These are phyloP conservation scores for Tulasnella calospora DNA, from an alignment of 768 basidiomycete genomes.

Conservation along the genomic window DNA sequence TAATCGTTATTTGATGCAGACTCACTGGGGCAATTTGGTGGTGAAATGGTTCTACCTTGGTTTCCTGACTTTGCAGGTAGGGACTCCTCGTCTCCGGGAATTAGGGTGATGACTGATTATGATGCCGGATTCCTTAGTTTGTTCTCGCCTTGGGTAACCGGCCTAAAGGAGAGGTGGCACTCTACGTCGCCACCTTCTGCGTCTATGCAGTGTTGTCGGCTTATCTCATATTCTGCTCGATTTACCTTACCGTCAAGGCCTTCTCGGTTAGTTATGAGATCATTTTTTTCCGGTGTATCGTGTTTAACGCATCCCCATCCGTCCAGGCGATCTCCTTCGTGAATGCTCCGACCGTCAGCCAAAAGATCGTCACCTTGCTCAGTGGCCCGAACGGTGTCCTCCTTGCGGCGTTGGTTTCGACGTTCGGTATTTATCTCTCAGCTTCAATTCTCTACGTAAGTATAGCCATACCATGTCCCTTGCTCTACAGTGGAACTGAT, in stretches of 20 bases:
- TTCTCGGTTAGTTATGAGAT: slow-evolving; percentile 54
- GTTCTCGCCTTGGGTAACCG: slow-evolving; percentile 72
- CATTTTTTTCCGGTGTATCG: neutral
- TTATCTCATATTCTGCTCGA: slow-evolving; percentile 83
- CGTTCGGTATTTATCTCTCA: slow-evolving; percentile 81
- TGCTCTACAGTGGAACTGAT: neutral
- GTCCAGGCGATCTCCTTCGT: slow-evolving; percentile 31
- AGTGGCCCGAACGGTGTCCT: slow-evolving; percentile 71
- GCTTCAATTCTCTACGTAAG: slow-evolving; percentile 83
- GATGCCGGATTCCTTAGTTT: slow-evolving; percentile 41
- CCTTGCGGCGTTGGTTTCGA: slow-evolving; percentile 82
- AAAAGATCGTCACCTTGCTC: slow-evolving; percentile 61
- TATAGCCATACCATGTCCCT: slow-evolving; percentile 23
- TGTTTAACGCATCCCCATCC: neutral
- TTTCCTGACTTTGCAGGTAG: slow-evolving; percentile 71
- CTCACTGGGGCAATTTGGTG: slow-evolving; percentile 78
- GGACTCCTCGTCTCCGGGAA: slow-evolving; percentile 22
- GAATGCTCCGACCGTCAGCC: slow-evolving; percentile 41
- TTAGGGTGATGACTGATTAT: neutral
- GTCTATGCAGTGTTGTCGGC: slow-evolving; percentile 78
- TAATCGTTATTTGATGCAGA: slow-evolving; percentile 44
- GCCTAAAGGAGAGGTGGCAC: slow-evolving; percentile 79
- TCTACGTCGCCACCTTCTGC: slow-evolving; percentile 70
- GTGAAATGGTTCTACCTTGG: slow-evolving; percentile 85
- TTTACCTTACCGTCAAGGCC: slow-evolving; percentile 74